Evolutionary conservation across 495 filamentous ascomycete genomes (phyloP).

Genomic region (Neurospora pannonica): DNA sequence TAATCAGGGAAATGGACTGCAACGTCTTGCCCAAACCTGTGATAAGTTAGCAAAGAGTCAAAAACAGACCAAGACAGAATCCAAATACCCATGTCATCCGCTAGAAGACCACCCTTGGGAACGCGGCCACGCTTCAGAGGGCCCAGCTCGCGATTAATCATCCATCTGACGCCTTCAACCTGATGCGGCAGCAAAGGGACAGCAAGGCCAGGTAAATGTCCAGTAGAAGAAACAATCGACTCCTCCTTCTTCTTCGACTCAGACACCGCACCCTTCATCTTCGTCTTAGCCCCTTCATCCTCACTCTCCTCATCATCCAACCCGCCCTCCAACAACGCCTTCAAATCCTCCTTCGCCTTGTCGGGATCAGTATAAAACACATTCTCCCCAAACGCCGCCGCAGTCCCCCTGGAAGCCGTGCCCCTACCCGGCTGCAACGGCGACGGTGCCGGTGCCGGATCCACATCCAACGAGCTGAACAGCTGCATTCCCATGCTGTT

Average conservation of each 20-base stretch:
- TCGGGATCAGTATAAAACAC: conserved; percentile 64
- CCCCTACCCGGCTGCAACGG: neutral
- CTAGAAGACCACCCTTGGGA: conserved; percentile 78
- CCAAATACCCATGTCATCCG: conserved; percentile 65
- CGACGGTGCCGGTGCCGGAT: conserved; percentile 1
- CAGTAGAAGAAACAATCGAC: conserved; percentile 16
- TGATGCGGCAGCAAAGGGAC: conserved; percentile 88
- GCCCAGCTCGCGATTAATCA: conserved; percentile 80
- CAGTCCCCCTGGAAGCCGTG: conserved; percentile 20
- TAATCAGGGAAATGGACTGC: conserved; percentile 71
- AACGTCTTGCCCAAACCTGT: conserved; percentile 62
- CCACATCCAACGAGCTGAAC: conserved; percentile 30
- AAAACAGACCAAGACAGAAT: neutral
- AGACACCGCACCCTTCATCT: neutral
- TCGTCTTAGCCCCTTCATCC: conserved; percentile 8
- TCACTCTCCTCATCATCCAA: conserved; percentile 61
- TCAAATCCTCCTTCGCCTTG: conserved; percentile 76
- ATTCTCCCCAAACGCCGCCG: conserved; percentile 36
- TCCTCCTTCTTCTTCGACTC: conserved; percentile 8
- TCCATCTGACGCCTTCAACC: conserved; percentile 85
- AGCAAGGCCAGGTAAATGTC: conserved; percentile 58
- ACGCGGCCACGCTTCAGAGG: conserved; percentile 64
- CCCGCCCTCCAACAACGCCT: conserved; percentile 76
- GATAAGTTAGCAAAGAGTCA: neutral
- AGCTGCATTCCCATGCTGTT: conserved; percentile 21